Evolutionary conservation across 495 filamentous ascomycete genomes (phyloP), one percentile per base, ranked within the genome.

Genomic region (Letharia lupina): DNA sequence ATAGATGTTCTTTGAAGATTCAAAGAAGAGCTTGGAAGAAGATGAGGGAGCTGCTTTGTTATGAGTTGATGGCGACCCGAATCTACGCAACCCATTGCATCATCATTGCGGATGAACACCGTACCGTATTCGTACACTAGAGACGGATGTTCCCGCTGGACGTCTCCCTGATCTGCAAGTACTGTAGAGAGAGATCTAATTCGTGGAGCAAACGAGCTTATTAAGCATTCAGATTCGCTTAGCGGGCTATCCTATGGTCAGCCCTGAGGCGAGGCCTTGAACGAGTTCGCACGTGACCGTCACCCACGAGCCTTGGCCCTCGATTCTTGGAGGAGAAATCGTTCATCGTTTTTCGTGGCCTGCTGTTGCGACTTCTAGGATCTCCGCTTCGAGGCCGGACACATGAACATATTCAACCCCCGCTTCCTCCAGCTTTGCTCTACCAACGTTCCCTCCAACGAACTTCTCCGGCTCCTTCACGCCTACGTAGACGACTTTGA

Each of bases 381-480:
- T 96, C 70, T 94, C 87, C 65, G 83, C 80, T 72, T 96, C 93
- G 37, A 96, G 75, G 2, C 94, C 94, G 33, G 76, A 63, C 20
- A 98, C 82, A 71, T 87, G 81, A 33, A 88, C 76, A 68, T 89
- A 88, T 45, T 83, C 74, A 50, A 98, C 84, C n/a, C 91, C 90
- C 8, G 84, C 86, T n/a, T 82, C 81, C 65, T 85, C 81, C 64
- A 98, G 78, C 72, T 82, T 86, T 71, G 71, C 75, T 75, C 86
- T 86, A 45, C 91, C 91, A 69, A 85, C 83, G 66, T 95, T 96
- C 61, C 83, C 82, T 35, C 84, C 85, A 37, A 98, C 89, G 76
- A 98, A 98, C 39, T 82, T 95, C 65, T 86, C 86, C 0, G 94
- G 94, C 79, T 98, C 94, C 73, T 87, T 81, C 0, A 95, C 88